Conservation (phyloP, 73 alveolate species). For the Symbiodinium natans region DNA sequence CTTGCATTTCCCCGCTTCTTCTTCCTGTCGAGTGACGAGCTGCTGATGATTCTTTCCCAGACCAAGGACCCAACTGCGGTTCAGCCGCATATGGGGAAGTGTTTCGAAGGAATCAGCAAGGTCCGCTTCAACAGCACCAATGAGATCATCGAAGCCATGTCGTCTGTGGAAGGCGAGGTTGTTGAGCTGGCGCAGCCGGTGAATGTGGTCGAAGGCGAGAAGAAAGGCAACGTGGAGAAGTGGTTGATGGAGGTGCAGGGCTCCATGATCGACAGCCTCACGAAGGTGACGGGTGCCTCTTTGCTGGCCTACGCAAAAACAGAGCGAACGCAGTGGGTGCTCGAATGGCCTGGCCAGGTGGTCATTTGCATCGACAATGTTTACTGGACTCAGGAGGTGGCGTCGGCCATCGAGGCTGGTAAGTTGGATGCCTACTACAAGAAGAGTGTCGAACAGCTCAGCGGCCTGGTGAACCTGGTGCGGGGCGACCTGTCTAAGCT, state of each 20-base stretch:
- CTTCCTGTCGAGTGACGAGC: slow-evolving; percentile 99
- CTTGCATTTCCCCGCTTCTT: slow-evolving; percentile 99
- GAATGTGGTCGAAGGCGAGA: slow-evolving; percentile 96
- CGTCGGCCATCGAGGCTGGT: slow-evolving; percentile 73
- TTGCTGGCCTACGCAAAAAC: slow-evolving; percentile 78
- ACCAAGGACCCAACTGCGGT: slow-evolving; percentile 95
- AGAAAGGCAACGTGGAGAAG: slow-evolving; percentile 98
- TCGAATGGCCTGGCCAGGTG: slow-evolving; percentile 98
- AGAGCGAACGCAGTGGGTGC: slow-evolving; percentile 97
- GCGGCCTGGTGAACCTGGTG: slow-evolving; percentile 94
- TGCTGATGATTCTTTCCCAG: slow-evolving; percentile 98
- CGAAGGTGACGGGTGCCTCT: slow-evolving; percentile 68
- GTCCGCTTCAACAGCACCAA: slow-evolving; percentile 97
- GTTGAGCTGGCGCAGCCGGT: slow-evolving; percentile 71
- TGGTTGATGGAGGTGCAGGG: slow-evolving; percentile 98
- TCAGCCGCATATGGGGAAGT: slow-evolving; percentile 91
- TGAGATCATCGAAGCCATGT: slow-evolving; percentile 96
- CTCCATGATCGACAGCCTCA: slow-evolving; percentile 77
- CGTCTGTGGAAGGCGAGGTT: slow-evolving; percentile 93
- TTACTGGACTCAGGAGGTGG: slow-evolving; percentile 88
- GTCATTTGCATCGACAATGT: slow-evolving; percentile 83
- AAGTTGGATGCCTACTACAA: slow-evolving; percentile 73
- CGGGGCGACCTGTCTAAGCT: slow-evolving; percentile 86
- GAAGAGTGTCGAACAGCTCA: slow-evolving; percentile 61
- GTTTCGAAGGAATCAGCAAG: slow-evolving; percentile 96